A percentile compares a stretch with the other conserved stretches of the same genome.
phyloP scores from a whole-genome alignment of 2,329 filamentous ascomycete genomes.

The Rhynchosporium graminicola region DNA sequence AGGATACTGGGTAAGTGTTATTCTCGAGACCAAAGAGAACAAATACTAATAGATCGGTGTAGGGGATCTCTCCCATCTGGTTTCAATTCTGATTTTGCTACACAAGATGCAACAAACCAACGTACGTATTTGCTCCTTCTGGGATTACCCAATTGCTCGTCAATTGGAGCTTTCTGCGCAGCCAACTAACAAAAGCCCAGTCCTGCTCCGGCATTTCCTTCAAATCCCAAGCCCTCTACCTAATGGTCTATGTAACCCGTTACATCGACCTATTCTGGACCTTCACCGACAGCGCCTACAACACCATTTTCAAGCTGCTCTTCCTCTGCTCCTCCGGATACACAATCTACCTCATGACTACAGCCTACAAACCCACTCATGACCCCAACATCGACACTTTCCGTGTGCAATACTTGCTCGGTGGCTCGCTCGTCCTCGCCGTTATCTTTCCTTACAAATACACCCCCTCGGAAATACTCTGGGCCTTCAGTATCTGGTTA shows the following conservation, averaged over 20 bases:
- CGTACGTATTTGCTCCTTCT: slow-evolving; percentile 53
- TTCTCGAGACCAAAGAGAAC: slow-evolving; percentile 4
- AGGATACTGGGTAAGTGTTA: slow-evolving; percentile 59
- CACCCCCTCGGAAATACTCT: slow-evolving; percentile 80
- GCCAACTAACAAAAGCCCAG: slow-evolving; percentile 51
- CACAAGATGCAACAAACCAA: slow-evolving; percentile 96
- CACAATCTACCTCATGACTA: slow-evolving; percentile 97
- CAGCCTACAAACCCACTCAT: slow-evolving; percentile 95
- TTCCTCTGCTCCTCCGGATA: slow-evolving; percentile 91
- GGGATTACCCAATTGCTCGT: background rate
- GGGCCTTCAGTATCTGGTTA: slow-evolving; percentile 98
- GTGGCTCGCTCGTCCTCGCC: slow-evolving; percentile 74
- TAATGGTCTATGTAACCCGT: slow-evolving; percentile 89
- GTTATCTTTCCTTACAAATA: slow-evolving; percentile 86
- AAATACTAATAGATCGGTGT: slow-evolving; percentile 20
- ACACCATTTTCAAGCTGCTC: slow-evolving; percentile 91
- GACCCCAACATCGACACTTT: slow-evolving; percentile 97
- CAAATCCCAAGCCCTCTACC: slow-evolving; percentile 95
- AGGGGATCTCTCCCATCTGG: slow-evolving; percentile 95
- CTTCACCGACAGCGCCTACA: slow-evolving; percentile 73
- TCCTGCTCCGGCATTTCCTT: slow-evolving; percentile 98
- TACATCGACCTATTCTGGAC: slow-evolving; percentile 93
- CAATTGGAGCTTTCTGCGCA: background rate
- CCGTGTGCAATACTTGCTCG: slow-evolving; percentile 91
- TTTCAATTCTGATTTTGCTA: slow-evolving; percentile 90